Evolutionary conservation across 306 rosid species (phyloP).

Genomic region (Benincasa hispida): DNA sequence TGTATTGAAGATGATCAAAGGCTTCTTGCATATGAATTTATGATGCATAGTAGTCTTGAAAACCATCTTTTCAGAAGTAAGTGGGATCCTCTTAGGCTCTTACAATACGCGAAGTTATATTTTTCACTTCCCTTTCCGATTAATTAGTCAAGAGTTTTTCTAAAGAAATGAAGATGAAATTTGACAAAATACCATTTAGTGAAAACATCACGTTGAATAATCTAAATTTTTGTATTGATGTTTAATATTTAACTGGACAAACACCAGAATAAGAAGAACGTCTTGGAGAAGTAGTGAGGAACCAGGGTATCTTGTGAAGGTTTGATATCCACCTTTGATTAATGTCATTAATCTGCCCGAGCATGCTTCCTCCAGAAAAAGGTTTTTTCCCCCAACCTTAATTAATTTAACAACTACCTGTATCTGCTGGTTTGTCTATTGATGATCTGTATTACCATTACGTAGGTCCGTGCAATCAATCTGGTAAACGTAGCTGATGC

Average conservation of each 20-base stretch:
- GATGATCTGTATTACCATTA: conserved; percentile 13
- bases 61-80: conserved; percentile 92
- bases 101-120: no score
- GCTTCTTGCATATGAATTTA: conserved; percentile 87
- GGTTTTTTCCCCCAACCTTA: conserved; percentile 27
- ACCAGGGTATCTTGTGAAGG: conserved; percentile 98
- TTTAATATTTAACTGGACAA: no score
- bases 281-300: conserved; percentile 98
- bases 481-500: conserved; percentile 98
- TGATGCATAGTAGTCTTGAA: conserved; percentile 95
- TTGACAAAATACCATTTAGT: no score
- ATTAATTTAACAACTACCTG: background rate
- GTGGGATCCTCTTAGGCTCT: conserved; percentile 12
- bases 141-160: no score
- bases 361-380: conserved; percentile 86
- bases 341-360: conserved; percentile 94
- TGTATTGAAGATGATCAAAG: conserved; percentile 96
- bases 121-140: no score
- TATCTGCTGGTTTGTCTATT: conserved; percentile 6
- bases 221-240: no score
- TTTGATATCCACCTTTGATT: no score
- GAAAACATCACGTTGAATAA: no score
- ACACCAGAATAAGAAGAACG: conserved; percentile 97
- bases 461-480: conserved; percentile 89
- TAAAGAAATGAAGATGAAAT: no score